Conservation (phyloP, 2,329 filamentous ascomycete species). For the Byssothecium circinans region DNA sequence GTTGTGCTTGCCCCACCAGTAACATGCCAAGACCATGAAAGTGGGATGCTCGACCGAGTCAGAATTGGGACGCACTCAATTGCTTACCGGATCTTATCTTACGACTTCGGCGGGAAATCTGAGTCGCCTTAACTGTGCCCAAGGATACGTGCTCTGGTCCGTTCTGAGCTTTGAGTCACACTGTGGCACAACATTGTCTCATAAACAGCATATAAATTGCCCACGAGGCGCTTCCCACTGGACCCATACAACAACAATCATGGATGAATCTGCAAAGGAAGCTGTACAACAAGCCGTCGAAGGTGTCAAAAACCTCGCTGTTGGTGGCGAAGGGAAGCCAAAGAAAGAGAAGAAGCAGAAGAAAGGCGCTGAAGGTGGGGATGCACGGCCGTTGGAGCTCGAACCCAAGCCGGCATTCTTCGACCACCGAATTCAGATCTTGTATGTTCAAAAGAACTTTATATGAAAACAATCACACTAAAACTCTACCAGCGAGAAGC, state of each 20-base stretch:
- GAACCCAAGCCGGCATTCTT: constrained; percentile 71
- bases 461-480: constrained; percentile 5
- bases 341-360: constrained; percentile 54
- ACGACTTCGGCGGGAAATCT: background rate
- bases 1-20: constrained; percentile 25
- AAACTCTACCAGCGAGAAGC: constrained; percentile 59
- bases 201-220: constrained; percentile 18
- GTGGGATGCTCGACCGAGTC: constrained; percentile 6
- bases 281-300: constrained; percentile 56
- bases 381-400: constrained; percentile 51
- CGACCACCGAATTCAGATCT: constrained; percentile 79
- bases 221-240: constrained; percentile 24
- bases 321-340: constrained; percentile 44
- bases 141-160: too few relatives aligned
- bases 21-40: constrained; percentile 11
- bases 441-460: constrained; percentile 45
- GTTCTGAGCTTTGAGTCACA: too few relatives aligned
- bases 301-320: constrained; percentile 62
- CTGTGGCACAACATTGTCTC: constrained; percentile 28
- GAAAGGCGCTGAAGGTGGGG: constrained; percentile 31
- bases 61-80: constrained; percentile 4
- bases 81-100: background rate
- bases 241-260: constrained; percentile 33
- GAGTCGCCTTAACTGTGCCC: too few relatives aligned
- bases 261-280: constrained; percentile 55